Base-by-base conservation (phyloP, 805 yeast species). In the Candida pini region DNA sequence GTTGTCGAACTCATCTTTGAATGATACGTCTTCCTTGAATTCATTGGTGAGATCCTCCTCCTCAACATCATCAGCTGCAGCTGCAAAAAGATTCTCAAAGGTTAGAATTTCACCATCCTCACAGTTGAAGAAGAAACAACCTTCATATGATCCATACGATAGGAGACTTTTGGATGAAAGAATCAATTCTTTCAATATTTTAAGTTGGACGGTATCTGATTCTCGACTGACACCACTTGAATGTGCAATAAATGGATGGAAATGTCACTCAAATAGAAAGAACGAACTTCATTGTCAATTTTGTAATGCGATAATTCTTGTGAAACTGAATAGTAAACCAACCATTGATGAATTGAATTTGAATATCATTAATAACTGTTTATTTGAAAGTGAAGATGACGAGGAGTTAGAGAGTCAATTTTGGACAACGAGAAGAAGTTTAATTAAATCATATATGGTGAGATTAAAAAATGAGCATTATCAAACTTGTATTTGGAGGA, bases 191-290 rank as follows among this genome's bases (percentile, higher is more conserved):
- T 76, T 59, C 47, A 62, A 60, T 7, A 59, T 68, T 2, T 45
- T 68, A 24, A 69, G 69, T 46, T 76, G 81, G 81, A 52, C 58
- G 12, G 44, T 72, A 10, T 46, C 48, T 3, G 48, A 47, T 31
- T 18, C 33, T 6, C 37, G 35, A 5, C 48, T 76, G 18, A 68
- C 60, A 5, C 78, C 77, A 34, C 54, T 76, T 22, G 60, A 50
- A 20, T 69, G 77, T 45, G 66, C 78, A 1, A 45, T 68, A 16
- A 60, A 67, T 34, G 82, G 82, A 2, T 76, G 81, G 81, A 54
- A 49, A 32, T 69, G 74, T 40, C 65, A 64, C 12, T 45, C 54
- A 9, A 39, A 35, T 3, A 38, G 53, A 19, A 57, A 49, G 29
- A 62, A 65, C 35, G 58, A 53, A 30, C 35, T 65, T 3, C 45